Evolutionary conservation across 108 stramenopile genomes (phyloP).

Genomic region (Fragilariopsis cylindrus): DNA sequence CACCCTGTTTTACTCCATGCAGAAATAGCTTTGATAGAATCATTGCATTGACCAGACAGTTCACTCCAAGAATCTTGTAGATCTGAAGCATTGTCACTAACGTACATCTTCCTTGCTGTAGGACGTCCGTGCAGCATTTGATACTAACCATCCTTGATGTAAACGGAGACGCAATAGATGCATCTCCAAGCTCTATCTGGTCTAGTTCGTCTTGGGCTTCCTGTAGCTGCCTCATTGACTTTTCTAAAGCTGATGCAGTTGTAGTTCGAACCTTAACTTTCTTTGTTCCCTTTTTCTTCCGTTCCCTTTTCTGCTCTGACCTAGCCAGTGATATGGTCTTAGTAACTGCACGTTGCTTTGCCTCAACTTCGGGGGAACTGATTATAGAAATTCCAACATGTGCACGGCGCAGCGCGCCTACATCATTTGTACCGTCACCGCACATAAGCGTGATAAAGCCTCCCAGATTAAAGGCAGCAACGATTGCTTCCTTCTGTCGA

Average conservation of each 20-base stretch:
- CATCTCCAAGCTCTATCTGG: slow-evolving; percentile 90
- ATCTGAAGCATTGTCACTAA: slow-evolving; percentile 93
- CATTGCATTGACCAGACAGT: slow-evolving; percentile 94
- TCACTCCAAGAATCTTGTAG: slow-evolving; percentile 96
- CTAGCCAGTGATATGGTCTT: slow-evolving; percentile 48
- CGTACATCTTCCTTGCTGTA: slow-evolving; percentile 96
- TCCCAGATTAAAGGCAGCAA: slow-evolving; percentile 87
- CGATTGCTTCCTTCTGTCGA: slow-evolving; percentile 92
- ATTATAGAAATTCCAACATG: slow-evolving; percentile 97
- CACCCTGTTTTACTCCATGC: slow-evolving; percentile 95
- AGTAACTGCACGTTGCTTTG: slow-evolving; percentile 66
- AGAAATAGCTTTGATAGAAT: slow-evolving; percentile 91
- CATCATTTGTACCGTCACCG: slow-evolving; percentile 99
- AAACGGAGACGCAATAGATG: slow-evolving; percentile 97
- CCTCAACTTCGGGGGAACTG: slow-evolving; percentile 90
- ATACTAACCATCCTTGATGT: slow-evolving; percentile 89
- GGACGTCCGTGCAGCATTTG: slow-evolving; percentile 78
- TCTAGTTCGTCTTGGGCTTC: slow-evolving; percentile 84
- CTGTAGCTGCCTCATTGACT: slow-evolving; percentile 55
- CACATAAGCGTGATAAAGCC: slow-evolving; percentile 93
- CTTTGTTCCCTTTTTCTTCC: slow-evolving; percentile 34
- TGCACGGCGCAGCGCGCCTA: slow-evolving; percentile 94
- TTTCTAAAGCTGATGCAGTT: slow-evolving; percentile 35
- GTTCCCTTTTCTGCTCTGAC: slow-evolving; percentile 48
- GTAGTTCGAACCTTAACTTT: slow-evolving; percentile 27